Conservation (phyloP, 2,329 filamentous ascomycete species). For the Colletotrichum camelliae region DNA sequence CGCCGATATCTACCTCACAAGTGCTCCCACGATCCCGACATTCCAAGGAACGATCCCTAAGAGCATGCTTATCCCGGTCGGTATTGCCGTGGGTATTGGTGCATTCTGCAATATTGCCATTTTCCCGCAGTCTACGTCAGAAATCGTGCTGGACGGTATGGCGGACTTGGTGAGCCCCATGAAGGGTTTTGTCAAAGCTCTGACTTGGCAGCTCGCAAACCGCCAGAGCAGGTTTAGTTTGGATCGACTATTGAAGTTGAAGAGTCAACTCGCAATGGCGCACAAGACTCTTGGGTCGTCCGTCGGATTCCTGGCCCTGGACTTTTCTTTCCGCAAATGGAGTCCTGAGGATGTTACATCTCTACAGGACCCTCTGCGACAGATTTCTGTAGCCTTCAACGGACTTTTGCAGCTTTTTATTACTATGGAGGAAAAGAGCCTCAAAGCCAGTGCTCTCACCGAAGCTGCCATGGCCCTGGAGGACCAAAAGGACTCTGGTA, state of each 20-base stretch:
- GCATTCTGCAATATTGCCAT: background rate
- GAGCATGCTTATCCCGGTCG: background rate
- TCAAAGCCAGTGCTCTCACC: background rate
- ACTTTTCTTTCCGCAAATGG: background rate
- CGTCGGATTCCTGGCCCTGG: background rate
- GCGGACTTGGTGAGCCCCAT: background rate
- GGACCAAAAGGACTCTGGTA: background rate
- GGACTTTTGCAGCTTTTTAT: background rate
- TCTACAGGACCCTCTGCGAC: background rate
- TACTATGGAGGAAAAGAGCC: background rate
- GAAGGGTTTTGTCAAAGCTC: background rate
- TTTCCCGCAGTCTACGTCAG: background rate
- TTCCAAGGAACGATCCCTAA: background rate
- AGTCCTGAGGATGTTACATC: background rate
- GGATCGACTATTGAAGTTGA: background rate
- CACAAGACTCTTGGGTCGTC: background rate
- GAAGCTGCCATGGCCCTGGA: background rate
- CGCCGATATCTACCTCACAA: background rate
- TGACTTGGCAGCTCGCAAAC: background rate
- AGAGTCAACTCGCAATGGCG: background rate
- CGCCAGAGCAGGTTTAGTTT: background rate
- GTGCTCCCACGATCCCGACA: background rate
- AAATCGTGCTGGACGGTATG: background rate
- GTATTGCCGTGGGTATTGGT: background rate
- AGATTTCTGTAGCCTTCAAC: background rate